Evolutionary conservation across 768 basidiomycete genomes (phyloP), one percentile per base, ranked within the genome.

Genomic region (Tulasnella sp.): DNA sequence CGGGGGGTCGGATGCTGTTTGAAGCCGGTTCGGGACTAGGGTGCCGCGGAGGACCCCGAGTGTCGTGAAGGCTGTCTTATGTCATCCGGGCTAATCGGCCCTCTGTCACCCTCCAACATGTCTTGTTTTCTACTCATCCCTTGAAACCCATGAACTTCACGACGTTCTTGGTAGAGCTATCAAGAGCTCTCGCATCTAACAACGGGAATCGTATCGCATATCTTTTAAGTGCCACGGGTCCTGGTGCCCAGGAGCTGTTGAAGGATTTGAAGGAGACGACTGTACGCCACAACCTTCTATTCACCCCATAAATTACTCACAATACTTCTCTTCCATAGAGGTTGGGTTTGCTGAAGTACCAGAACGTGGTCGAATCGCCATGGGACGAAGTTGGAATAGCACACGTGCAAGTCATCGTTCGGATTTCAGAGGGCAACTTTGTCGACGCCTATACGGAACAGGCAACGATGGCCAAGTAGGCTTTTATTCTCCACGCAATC

Each of bases 341-440:
- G 83, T 81, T 84, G 27, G 19, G 71, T 12, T 77, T 87, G 74
- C 80, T 84, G 21, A 82, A 84, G 76, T 93, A 92, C 82, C 88
- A 91, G 82, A 92, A 90, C 14, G 88, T 88, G 77, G 89, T 95
- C 83, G 88, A 89, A 78, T 86, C 85, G 72, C 95, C 95, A 8
- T 96, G 94, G 94, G 94, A 94, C 81, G 94, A 95, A 76, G 92
- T 96, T 82, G 91, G 93, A 10, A 90, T 95, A 74, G 92, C 93
- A 83, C 95, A 95, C 84, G 90, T 95, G 24, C 85, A 95, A 82
- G 91, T 92, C 34, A 91, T 93, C 80, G 89, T 89, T 40, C 89
- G 93, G 84, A 88, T 92, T 52, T 91, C 91, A 56, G 92, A 90
- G 82, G 89, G 90, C 82, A 88, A 91, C 58, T 88, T 89, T 31